Base-by-base conservation (phyloP, 257 asterid species). In the Apocynum venetum region DNA sequence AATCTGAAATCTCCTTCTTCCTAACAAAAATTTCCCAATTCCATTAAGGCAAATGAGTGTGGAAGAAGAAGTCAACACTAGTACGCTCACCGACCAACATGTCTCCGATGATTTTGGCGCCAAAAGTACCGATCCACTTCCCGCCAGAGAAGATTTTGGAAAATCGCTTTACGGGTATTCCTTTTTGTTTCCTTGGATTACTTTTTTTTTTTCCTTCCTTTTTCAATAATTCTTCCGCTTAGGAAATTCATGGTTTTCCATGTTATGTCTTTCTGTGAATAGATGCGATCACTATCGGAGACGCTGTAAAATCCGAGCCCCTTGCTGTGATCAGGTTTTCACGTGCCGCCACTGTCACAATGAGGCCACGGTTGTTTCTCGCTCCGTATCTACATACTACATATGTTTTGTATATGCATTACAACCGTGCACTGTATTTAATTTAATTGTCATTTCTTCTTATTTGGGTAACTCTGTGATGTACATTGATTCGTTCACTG, bases 321-420 rank as follows among this genome's bases (percentile, higher is more conserved):
- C 98, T 79, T 93, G 98, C 36, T 93, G 98, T 84, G 83, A 90
- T 77, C 80, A 80, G 89, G 79, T 93, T 85, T 93, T 89, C 83
- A 79, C 91, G 67, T 93, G 97, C 89, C 97, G 98, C 60, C 98
- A 91, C 85, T 93, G 98, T 85, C 98, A 93, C 85, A 92, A 94
- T 83, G 97, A 92, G 68, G 91, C 97, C 74, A 80, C 83, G 80
- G 98, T 94, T 41, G 72, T 83, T 51, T 75, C 46, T 41, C 20
- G 7, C 14, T 47, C 51, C 71, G 72, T 35, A 44, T 66, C 46
- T 67, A 7, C 25, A 55, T 3, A 3, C 9, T 17, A 13, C 46
- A 4, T 61, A 44, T 44, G 1, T 12, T 25, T 10, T 19, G 43
- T 61, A 9, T 59, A 44, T 46, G 48, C 40, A 15, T 70, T 36